A percentile compares a stretch with the other conserved stretches of the same genome.
Evolutionary conservation across 1,284 basidiomycete species (phyloP).

Genomic region (Apiotrichum sp.): DNA sequence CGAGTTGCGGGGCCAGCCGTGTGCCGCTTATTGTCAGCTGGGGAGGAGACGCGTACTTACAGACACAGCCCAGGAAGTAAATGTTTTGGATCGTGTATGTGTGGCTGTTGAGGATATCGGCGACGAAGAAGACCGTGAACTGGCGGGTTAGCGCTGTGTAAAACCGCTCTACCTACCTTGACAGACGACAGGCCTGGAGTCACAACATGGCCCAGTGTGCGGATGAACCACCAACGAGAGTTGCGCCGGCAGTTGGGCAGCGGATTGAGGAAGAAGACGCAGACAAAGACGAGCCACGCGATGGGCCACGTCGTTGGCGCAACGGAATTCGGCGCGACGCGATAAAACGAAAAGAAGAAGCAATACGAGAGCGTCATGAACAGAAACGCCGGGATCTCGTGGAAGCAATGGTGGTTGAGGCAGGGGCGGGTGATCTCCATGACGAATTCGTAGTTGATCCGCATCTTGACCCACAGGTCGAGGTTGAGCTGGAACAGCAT

Average conservation of each 20-base stretch:
- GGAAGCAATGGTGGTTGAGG: constrained; percentile 73
- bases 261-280: constrained; percentile 66
- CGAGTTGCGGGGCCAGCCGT: constrained; percentile 31
- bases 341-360: constrained; percentile 77
- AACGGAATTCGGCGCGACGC: constrained; percentile 53
- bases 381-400: constrained; percentile 74
- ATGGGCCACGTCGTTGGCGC: constrained; percentile 68
- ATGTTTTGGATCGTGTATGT: constrained; percentile 66
- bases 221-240: constrained; percentile 74
- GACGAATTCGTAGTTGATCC: constrained; percentile 65
- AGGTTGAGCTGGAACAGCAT: constrained; percentile 76
- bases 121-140: constrained; percentile 47
- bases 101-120: constrained; percentile 72
- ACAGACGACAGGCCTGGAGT: constrained; percentile 66
- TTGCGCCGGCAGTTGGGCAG: constrained; percentile 60
- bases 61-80: constrained; percentile 49
- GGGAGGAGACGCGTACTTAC: constrained; percentile 33
- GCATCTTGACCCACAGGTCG: constrained; percentile 64
- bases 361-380: constrained; percentile 68
- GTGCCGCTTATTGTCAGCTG: constrained; percentile 55
- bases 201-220: constrained; percentile 58
- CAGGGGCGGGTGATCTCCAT: constrained; percentile 78
- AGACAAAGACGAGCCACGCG: constrained; percentile 67
- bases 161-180: constrained; percentile 10
- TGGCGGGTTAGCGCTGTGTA: constrained; percentile 63